phyloP scores from a whole-genome alignment of 257 asterid species.

The Nicotiana obtusifolia region DNA sequence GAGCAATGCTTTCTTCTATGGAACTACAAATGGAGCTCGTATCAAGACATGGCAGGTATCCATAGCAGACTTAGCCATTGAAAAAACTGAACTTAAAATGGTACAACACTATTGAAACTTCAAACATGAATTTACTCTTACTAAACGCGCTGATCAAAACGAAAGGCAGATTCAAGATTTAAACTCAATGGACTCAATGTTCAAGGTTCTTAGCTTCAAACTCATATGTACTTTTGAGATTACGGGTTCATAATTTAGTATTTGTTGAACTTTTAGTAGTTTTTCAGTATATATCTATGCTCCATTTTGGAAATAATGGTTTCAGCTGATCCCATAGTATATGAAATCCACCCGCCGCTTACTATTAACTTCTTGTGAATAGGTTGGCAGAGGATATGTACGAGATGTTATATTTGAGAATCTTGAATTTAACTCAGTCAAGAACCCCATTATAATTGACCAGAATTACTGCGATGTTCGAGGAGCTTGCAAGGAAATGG shows the following conservation, averaged over 20 bases:
- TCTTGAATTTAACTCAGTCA: conserved; percentile 33
- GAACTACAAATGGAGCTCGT: conserved; percentile 84
- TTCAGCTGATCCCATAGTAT: not conserved
- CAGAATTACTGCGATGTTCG: conserved; percentile 44
- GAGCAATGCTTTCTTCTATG: conserved; percentile 32
- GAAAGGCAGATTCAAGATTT: too few species aligned
- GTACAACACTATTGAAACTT: not conserved
- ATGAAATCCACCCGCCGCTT: not conserved
- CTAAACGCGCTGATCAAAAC: too few species aligned
- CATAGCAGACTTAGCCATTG: not conserved
- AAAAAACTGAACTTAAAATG: not conserved
- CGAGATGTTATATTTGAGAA: conserved; percentile 38
- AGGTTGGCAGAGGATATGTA: conserved; percentile 60
- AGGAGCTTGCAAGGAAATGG: conserved; percentile 36
- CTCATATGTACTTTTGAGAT: not conserved
- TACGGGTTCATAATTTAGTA: too few species aligned
- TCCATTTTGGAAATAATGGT: not conserved
- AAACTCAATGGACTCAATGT: too few species aligned
- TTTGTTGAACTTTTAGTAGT: too few species aligned
- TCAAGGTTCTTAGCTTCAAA: too few species aligned
- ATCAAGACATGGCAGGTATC: conserved; percentile 93
- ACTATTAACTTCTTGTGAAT: not conserved
- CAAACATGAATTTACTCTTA: not conserved
- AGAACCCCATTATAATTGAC: conserved; percentile 62
- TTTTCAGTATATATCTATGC: not conserved